Conservation (phyloP, 2,329 filamentous ascomycete species). For the Aspergillus eucalypticola region DNA sequence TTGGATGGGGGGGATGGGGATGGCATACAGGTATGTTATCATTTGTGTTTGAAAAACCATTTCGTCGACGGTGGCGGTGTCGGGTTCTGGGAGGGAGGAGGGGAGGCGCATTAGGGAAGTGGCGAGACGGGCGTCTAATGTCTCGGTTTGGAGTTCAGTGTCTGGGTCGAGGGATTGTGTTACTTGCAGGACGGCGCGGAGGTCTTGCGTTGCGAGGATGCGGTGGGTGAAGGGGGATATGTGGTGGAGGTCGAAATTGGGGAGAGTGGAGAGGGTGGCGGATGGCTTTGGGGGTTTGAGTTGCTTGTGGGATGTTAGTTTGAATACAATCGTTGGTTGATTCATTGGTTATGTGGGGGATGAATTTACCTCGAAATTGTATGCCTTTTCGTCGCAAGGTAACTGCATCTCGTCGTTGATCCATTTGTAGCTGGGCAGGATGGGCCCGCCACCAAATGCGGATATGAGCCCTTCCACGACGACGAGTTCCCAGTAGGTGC, state of each 20-base stretch:
- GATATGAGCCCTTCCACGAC: constrained; percentile 76
- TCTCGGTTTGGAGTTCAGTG: constrained; percentile 39
- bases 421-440: constrained; percentile 15
- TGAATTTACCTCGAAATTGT: constrained; percentile 20
- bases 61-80: constrained; percentile 69
- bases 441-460: constrained; percentile 52
- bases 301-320: constrained; percentile 49
- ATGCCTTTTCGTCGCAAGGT: constrained; percentile 72
- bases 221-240: constrained; percentile 77
- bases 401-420: constrained; percentile 63
- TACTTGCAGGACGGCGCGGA: constrained; percentile 65
- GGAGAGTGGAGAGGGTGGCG: constrained; percentile 56
- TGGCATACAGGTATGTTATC: constrained; percentile 29
- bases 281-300: constrained; percentile 57
- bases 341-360: no score
- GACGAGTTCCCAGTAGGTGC: constrained; percentile 83
- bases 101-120: constrained; percentile 72
- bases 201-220: constrained; percentile 71
- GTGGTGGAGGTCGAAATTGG: constrained; percentile 44
- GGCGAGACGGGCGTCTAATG: constrained; percentile 56
- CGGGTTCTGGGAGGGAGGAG: constrained; percentile 63
- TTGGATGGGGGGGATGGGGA: background rate
- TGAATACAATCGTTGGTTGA: background rate
- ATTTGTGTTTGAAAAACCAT: constrained; percentile 34
- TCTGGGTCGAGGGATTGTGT: constrained; percentile 24